Evolutionary conservation across 1,284 basidiomycete genomes (phyloP), one percentile per base, ranked within the genome.

Genomic region (Moesziomyces sp.): DNA sequence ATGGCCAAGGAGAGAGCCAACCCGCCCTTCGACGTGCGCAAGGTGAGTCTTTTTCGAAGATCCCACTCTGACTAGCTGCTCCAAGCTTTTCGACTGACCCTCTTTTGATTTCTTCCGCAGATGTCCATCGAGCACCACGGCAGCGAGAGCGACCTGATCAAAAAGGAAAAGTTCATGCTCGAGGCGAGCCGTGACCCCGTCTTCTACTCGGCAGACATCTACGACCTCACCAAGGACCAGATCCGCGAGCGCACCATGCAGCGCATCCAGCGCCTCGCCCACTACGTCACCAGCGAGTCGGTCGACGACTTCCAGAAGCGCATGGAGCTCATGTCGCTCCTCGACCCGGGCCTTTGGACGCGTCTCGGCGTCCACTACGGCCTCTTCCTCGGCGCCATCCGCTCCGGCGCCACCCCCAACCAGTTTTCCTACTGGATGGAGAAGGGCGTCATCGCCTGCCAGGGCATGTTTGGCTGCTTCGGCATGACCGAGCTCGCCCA

Each of bases 381-480:
- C 30, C 84, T 88, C 21, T 88, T 88, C 83, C 81, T 88, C 9
- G 86, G 86, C 38, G 77, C 78, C 52, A 66, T 77, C 38, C 71
- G 77, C 26, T 74, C 74, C 26, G 68, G 60, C 21, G 83, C 79
- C 5, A 85, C 85, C 1, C 52, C 80, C 9, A 83, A 82, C 66
- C 85, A 86, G 71, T 83, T 85, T 66, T 79, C 83, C 58, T 88
- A 88, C 85, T 88, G 87, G 87, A 85, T 88, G 70, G 86, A 87
- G 56, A 86, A 86, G 66, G 88, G 88, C 56, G 86, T 87, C 3
- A 85, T 89, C 6, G 85, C 85, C 6, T 81, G 87, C 46, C 87
- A 88, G 74, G 87, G 87, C 38, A 86, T 88, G 55, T 87, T 87
- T 52, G 88, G 88, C 19, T 88, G 88, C 82, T 88, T 88, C 64